Base-by-base conservation (phyloP, 2,329 filamentous ascomycete genomes). In the Bipolaris sorokiniana region DNA sequence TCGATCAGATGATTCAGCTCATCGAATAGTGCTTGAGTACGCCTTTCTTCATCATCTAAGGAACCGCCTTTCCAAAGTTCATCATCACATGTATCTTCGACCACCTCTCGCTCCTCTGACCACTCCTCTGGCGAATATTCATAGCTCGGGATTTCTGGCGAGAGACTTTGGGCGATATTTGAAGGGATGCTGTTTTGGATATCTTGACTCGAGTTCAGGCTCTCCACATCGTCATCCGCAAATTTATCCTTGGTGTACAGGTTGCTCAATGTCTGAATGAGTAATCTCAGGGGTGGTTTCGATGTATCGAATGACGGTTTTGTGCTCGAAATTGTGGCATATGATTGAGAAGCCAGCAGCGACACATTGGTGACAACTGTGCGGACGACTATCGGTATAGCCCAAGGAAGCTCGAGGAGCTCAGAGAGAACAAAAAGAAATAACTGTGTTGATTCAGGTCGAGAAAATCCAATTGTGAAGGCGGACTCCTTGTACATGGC, bases 1-100 rank as follows among this genome's bases (percentile, higher is more conserved):
- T 48, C 44, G 23, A 42, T 53, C 5, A 53, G 51, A 34, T 9
- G 44, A 11, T 34, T 34, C 7, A 53, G 15, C 10, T 53, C 42
- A 18, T 48, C 18, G 26, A 53, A 31, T 7, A 48, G 26, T 15
- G 44, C 42, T n/a, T 48, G 18, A 7, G 7, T 22, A 9, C 36
- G 26, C 20, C 28, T 7, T 48, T 38, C 36, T 18, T 31, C 36
- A 16, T 38, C 26, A 9, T 38, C 7, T 3, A 20, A 5, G 15
- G 5, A 18, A n/a, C 13, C 16, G 13, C 7, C 37, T 23, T n/a
- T 40, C 16, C 15, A 16, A 41, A 13, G 16, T 31, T 47, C 23
- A 15, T 20, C 50, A 13, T 34, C 16, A n/a, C 18, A 33, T 31
- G 6, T 37, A n/a, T 51, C 40, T 9, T 48, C 44, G 11, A 41